phyloP scores from a whole-genome alignment of 495 filamentous ascomycete species.

The Platismatia glauca region DNA sequence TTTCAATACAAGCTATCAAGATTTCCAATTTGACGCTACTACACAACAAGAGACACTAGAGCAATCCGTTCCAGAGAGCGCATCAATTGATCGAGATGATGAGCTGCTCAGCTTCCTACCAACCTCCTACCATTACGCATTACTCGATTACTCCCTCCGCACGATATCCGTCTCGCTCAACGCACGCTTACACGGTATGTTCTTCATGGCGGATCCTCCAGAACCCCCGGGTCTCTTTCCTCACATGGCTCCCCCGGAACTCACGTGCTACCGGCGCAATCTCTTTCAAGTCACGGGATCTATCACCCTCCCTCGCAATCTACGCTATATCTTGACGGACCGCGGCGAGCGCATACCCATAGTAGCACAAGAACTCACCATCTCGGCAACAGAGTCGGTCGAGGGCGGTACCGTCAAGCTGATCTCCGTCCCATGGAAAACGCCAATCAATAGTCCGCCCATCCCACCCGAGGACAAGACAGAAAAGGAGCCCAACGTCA shows the following conservation, averaged over 20 bases:
- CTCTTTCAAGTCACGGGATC: conserved; percentile 82
- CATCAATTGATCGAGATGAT: conserved; percentile 57
- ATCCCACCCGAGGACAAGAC: conserved; percentile 47
- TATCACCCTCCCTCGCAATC: conserved; percentile 62
- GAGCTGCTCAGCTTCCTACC: conserved; percentile 73
- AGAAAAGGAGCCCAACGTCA: conserved; percentile 56
- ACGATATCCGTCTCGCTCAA: conserved; percentile 54
- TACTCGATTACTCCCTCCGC: conserved; percentile 60
- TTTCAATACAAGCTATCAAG: conserved; percentile 15
- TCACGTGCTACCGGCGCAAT: conserved; percentile 89
- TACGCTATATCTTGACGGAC: conserved; percentile 68
- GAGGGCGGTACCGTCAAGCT: conserved; percentile 84
- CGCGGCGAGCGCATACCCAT: conserved; percentile 68
- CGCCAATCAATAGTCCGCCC: conserved; percentile 56
- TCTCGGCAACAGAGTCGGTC: conserved; percentile 83
- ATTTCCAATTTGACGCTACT: conserved; percentile 17
- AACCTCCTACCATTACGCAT: conserved; percentile 56
- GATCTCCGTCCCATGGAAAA: conserved; percentile 90
- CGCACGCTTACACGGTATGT: conserved; percentile 89
- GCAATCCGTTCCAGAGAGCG: conserved; percentile 30
- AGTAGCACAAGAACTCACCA: conserved; percentile 63
- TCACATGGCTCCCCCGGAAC: conserved; percentile 59
- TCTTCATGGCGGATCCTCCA: conserved; percentile 82
- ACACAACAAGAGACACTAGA: conserved; percentile 16
- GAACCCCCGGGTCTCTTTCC: conserved; percentile 57